Evolutionary conservation across 2,329 filamentous ascomycete species (phyloP).

Genomic region (Diplodia intermedia): DNA sequence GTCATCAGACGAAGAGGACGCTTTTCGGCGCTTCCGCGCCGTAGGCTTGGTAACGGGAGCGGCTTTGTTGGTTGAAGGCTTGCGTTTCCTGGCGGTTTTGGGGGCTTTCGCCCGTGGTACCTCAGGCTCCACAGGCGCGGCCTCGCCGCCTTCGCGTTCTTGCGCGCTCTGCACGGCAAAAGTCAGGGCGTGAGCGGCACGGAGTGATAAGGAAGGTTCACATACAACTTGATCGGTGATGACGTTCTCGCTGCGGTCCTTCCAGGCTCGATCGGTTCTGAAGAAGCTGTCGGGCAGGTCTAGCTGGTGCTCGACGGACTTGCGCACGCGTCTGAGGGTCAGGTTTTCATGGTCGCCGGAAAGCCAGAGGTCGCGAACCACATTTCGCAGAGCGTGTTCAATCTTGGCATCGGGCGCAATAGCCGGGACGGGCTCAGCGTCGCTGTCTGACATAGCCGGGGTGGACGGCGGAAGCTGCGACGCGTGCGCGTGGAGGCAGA

Average conservation of each 20-base stretch:
- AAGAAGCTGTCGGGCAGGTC: constrained; percentile 62
- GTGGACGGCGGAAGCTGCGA: constrained; percentile 11
- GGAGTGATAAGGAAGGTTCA: background rate
- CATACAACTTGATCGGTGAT: constrained; percentile 60
- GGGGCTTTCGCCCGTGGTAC: constrained; percentile 3
- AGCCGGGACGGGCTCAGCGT: constrained; percentile 12
- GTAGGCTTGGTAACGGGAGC: constrained; percentile 41
- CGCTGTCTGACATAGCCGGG: constrained; percentile 23
- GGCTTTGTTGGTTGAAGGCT: constrained; percentile 38
- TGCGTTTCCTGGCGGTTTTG: constrained; percentile 9
- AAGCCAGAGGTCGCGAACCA: constrained; percentile 51
- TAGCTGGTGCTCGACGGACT: constrained; percentile 59
- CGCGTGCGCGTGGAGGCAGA: constrained; percentile 11
- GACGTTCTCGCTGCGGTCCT: constrained; percentile 59
- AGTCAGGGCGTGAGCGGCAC: constrained; percentile 1
- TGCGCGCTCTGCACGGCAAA: constrained; percentile 34
- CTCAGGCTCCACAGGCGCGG: constrained; percentile 29
- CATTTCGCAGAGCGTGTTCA: constrained; percentile 49
- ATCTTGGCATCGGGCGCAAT: constrained; percentile 48
- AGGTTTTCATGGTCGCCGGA: constrained; percentile 57
- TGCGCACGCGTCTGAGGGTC: constrained; percentile 64
- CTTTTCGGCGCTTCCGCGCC: constrained; percentile 44
- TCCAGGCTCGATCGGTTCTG: constrained; percentile 63
- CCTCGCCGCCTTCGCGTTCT: constrained; percentile 40
- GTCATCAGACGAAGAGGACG: constrained; percentile 40